Percentiles rank a stretch among this genome's conserved stretches.
Evolutionary conservation across 2,329 filamentous ascomycete genomes (phyloP).

Genomic region (Berkeleyomyces rouxiae): DNA sequence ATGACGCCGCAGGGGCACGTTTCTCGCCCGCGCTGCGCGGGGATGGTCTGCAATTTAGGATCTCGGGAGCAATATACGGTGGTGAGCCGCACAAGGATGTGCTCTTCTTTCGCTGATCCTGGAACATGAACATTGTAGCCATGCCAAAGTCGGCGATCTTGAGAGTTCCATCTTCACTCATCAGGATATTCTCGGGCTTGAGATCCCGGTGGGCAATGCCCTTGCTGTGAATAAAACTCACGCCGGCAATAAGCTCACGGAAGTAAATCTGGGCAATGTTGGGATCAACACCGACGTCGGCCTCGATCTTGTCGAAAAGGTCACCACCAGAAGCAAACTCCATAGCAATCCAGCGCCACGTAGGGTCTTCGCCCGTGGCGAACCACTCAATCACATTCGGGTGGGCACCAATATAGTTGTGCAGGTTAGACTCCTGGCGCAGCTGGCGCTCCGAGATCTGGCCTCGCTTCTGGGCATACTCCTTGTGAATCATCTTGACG

Average conservation of each 20-base stretch:
- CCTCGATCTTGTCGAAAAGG: conserved; percentile 98
- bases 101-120: conserved; percentile 65
- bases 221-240: conserved; percentile 90
- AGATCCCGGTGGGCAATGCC: conserved; percentile 85
- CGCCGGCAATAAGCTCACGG: conserved; percentile 72
- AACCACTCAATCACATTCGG: conserved; percentile 91
- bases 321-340: conserved; percentile 91
- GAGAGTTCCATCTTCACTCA: conserved; percentile 68
- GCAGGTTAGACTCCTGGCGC: conserved; percentile 77
- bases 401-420: conserved; percentile 76
- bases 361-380: conserved; percentile 63
- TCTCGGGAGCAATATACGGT: conserved; percentile 93
- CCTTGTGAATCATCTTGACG: conserved; percentile 97
- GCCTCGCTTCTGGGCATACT: conserved; percentile 77
- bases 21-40: conserved; percentile 20
- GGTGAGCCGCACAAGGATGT: conserved; percentile 88
- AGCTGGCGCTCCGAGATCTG: conserved; percentile 80
- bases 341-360: conserved; percentile 98
- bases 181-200: conserved; percentile 87
- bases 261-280: conserved; percentile 97
- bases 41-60: conserved; percentile 39
- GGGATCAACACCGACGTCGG: conserved; percentile 83
- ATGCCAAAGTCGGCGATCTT: conserved; percentile 96
- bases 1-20: conserved; percentile 33
- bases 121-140: conserved; percentile 82